These are phyloP conservation scores for Metschnikowia peoriensis DNA, from an alignment of 805 yeast species.

Conservation along the genomic window DNA sequence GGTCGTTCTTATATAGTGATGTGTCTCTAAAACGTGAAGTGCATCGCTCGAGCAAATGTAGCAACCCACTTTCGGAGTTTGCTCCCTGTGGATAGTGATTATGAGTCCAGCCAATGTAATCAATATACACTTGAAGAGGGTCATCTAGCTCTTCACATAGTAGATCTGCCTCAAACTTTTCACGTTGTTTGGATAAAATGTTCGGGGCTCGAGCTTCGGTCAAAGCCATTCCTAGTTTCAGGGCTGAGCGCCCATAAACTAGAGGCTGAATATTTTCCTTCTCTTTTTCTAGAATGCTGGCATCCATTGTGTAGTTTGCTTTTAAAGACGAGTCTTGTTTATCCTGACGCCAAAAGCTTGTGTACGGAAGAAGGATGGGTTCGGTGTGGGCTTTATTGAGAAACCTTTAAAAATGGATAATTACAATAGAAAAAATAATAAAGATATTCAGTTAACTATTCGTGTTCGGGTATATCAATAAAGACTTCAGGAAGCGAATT, in stretches of 20 bases:
- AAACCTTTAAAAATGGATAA: no score
- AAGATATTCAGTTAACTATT: no score
- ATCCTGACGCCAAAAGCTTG: background rate
- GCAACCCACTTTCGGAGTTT: conserved; percentile 61
- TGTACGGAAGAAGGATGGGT: background rate
- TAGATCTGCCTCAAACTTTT: conserved; percentile 27
- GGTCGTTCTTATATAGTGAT: conserved; percentile 72
- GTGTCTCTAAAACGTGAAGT: conserved; percentile 66
- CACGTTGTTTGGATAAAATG: conserved; percentile 28
- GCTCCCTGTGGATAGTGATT: conserved; percentile 61
- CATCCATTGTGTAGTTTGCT: conserved; percentile 15
- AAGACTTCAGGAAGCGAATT: background rate
- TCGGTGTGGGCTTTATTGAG: no score
- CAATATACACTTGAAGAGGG: conserved; percentile 74
- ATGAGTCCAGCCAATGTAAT: conserved; percentile 72
- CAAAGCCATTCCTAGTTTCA: conserved; percentile 49
- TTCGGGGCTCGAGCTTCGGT: conserved; percentile 9
- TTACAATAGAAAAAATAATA: no score
- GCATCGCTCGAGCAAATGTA: conserved; percentile 66
- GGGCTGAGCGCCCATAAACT: conserved; percentile 66
- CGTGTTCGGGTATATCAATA: no score
- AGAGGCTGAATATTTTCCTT: conserved; percentile 77
- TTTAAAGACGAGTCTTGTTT: background rate
- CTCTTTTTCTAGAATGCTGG: conserved; percentile 38
- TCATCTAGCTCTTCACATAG: conserved; percentile 65